Conservation (phyloP, 352 stramenopile genomes). For the Phytophthora pluvialis region DNA sequence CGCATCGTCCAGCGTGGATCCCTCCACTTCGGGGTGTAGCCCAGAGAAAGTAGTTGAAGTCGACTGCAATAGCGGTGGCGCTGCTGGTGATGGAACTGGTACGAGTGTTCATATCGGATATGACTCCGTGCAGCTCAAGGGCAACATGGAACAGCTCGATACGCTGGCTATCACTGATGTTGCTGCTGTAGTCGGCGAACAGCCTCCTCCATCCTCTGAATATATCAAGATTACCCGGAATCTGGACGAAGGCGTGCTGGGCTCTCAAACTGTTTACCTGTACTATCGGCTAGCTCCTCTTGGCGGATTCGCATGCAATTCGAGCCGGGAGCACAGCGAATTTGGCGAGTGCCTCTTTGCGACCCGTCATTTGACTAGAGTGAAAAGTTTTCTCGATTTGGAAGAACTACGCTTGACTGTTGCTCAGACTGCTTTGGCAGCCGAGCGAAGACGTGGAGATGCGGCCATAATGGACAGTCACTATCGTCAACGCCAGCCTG, state of each 20-base stretch:
- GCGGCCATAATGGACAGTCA: slow-evolving; percentile 39
- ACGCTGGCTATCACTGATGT: slow-evolving; percentile 74
- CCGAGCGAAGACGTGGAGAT: slow-evolving; percentile 35
- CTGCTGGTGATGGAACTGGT: slow-evolving; percentile 34
- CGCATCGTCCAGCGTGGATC: neutral
- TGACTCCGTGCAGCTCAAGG: slow-evolving; percentile 32
- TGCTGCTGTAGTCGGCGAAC: slow-evolving; percentile 44
- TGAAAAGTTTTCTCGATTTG: slow-evolving; percentile 32
- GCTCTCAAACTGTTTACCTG: slow-evolving; percentile 48
- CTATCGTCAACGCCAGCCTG: slow-evolving; percentile 56
- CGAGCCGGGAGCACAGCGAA: slow-evolving; percentile 46
- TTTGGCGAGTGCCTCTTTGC: slow-evolving; percentile 81
- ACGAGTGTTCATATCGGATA: slow-evolving; percentile 43
- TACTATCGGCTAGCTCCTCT: slow-evolving; percentile 63
- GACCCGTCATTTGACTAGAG: slow-evolving; percentile 39
- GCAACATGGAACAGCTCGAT: slow-evolving; percentile 39
- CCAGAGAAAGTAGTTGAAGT: slow-evolving; percentile 25
- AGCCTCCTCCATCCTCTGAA: slow-evolving; percentile 26
- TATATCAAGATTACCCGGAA: slow-evolving; percentile 66
- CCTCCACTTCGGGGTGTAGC: neutral
- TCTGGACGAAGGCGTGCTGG: slow-evolving; percentile 53
- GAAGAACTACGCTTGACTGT: slow-evolving; percentile 35
- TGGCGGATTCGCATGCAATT: slow-evolving; percentile 66
- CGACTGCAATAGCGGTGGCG: slow-evolving; percentile 40
- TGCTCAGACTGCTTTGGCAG: slow-evolving; percentile 20